Conservation (phyloP, 371 early-diverging fungal genomes). For the Umbelopsis sp. region DNA sequence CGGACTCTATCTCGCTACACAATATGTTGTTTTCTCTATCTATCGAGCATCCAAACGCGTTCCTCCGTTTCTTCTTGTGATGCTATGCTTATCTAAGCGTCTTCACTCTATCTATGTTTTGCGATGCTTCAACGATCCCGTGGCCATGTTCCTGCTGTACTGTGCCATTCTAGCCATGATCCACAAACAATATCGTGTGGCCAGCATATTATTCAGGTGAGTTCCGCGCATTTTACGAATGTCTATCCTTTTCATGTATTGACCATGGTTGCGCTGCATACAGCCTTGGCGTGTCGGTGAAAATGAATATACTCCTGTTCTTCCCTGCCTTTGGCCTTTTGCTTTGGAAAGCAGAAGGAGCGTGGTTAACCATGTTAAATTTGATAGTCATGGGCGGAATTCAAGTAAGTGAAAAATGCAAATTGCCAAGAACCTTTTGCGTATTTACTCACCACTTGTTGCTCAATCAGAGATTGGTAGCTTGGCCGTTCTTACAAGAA, state of each 20-base stretch:
- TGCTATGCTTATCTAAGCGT: conserved; percentile 75
- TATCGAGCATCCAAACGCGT: conserved; percentile 56
- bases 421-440: too few relatives aligned
- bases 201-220: conserved; percentile 71
- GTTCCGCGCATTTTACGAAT: not conserved
- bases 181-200: conserved; percentile 48
- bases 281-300: conserved; percentile 84
- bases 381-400: conserved; percentile 49
- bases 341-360: conserved; percentile 62
- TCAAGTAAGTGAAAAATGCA: conserved; percentile 48
- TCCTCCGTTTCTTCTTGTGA: conserved; percentile 64
- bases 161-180: conserved; percentile 64
- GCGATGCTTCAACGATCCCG: conserved; percentile 90
- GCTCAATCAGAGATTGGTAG: conserved; percentile 53
- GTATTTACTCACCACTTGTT: too few relatives aligned
- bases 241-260: too few relatives aligned
- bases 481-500: conserved; percentile 70
- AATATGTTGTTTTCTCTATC: conserved; percentile 65
- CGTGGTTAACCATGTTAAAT: conserved; percentile 52
- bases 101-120: conserved; percentile 91
- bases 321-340: conserved; percentile 85
- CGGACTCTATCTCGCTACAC: conserved; percentile 70
- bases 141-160: conserved; percentile 84
- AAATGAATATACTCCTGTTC: conserved; percentile 92
- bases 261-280: not conserved